A percentile compares a stretch with the other conserved stretches of the same genome.
phyloP scores from a whole-genome alignment of 2,329 filamentous ascomycete genomes.

The Alternaria conjuncta region DNA sequence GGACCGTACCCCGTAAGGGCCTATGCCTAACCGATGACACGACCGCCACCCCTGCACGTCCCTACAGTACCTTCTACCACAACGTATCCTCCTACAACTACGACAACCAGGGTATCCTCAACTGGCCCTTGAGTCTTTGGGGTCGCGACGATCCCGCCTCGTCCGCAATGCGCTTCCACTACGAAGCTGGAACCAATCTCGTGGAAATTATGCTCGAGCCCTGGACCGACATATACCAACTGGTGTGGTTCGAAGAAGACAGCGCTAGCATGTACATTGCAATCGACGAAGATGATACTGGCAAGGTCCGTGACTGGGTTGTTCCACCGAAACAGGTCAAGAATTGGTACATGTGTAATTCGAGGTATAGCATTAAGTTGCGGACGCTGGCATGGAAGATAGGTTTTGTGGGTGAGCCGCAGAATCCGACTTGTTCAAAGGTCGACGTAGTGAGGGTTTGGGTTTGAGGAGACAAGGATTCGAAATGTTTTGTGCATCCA shows the following conservation, averaged over 20 bases:
- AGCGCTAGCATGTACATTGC: conserved; percentile 43
- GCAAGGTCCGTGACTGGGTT: conserved; percentile 32
- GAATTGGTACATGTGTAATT: conserved; percentile 54
- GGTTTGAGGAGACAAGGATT: conserved; percentile 7
- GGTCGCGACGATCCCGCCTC: conserved; percentile 13
- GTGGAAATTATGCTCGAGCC: conserved; percentile 38
- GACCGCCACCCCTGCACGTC: conserved; percentile 5
- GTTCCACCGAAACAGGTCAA: conserved; percentile 27
- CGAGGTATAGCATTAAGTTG: conserved; percentile 47
- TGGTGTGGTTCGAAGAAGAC: conserved; percentile 48
- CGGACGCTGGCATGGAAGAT: conserved; percentile 52
- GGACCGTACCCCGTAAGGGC: conserved; percentile 55
- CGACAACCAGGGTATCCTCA: conserved; percentile 16
- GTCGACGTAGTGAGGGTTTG: conserved; percentile 47
- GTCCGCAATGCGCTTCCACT: conserved; percentile 41
- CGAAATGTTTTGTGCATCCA: background rate
- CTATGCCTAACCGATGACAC: conserved; percentile 32
- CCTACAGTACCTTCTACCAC: conserved; percentile 36
- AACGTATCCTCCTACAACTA: conserved; percentile 29
- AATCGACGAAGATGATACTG: conserved; percentile 41
- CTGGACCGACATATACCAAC: conserved; percentile 12
- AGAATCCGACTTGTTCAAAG: conserved; percentile 54
- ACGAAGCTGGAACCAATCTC: conserved; percentile 45
- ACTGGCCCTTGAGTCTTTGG: conserved; percentile 13
- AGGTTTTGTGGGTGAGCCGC: conserved; percentile 40